Conservation (phyloP, 306 rosid genomes). For the Dalbergia cultrata region DNA sequence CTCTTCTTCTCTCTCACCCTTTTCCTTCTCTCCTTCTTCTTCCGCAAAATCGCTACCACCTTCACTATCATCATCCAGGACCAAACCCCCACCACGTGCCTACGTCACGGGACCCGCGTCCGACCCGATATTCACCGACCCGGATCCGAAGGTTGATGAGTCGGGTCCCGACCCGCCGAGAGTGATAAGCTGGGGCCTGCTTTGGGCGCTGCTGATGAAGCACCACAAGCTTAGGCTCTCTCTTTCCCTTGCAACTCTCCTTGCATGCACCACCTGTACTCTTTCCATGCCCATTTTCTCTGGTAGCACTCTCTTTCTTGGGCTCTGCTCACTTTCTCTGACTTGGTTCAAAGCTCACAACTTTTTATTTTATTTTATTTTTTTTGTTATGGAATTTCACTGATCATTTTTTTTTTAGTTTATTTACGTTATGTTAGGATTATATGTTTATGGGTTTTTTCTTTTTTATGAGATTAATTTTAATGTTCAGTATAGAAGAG, state of each 20-base stretch:
- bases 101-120: conserved; percentile 83
- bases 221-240: conserved; percentile 76
- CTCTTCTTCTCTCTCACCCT: conserved; percentile 16
- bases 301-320: conserved; percentile 49
- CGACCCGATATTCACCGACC: conserved; percentile 68
- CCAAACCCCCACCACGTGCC: conserved; percentile 54
- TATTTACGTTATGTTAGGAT: too few relatives aligned
- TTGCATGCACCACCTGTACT: conserved; percentile 82
- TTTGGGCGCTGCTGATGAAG: conserved; percentile 67
- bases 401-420: background rate
- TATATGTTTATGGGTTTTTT: too few relatives aligned
- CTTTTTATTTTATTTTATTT: background rate
- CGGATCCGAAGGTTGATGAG: conserved; percentile 57
- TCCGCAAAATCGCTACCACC: background rate
- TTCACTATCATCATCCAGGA: background rate
- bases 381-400: background rate
- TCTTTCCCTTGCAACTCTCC: conserved; percentile 59
- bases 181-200: conserved; percentile 63
- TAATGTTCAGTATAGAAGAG: too few relatives aligned
- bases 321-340: background rate
- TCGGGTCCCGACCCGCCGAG: conserved; percentile 44
- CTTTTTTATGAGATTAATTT: too few relatives aligned
- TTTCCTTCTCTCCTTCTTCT: conserved; percentile 39
- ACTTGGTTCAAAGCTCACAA: background rate
- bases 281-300: conserved; percentile 94